Evolutionary conservation across 441 rosid species (phyloP).

Genomic region (Raphanus hybrid): DNA sequence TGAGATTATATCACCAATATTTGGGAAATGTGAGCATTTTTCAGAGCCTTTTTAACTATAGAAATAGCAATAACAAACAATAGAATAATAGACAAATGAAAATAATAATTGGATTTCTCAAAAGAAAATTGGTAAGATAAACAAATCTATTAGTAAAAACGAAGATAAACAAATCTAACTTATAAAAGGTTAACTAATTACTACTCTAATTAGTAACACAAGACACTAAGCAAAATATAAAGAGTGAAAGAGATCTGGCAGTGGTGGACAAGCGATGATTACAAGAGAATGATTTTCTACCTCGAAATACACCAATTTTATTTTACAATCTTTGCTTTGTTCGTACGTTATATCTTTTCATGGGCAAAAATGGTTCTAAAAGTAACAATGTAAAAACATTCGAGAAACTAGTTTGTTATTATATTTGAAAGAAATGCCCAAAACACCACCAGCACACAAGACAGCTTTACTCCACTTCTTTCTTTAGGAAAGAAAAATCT

Average conservation of each 20-base stretch:
- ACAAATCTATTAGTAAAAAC: no score
- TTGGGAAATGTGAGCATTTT: neutral
- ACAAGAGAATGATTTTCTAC: slow-evolving; percentile 42
- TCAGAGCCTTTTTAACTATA: neutral
- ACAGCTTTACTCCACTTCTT: slow-evolving; percentile 49
- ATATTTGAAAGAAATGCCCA: slow-evolving; percentile 22
- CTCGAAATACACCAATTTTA: slow-evolving; percentile 33
- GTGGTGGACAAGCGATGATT: slow-evolving; percentile 40
- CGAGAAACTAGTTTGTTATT: slow-evolving; percentile 19
- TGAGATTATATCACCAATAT: neutral
- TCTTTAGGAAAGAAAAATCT: neutral
- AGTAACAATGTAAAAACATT: slow-evolving; percentile 22
- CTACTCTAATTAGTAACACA: slow-evolving; percentile 27
- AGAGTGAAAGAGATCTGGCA: slow-evolving; percentile 27
- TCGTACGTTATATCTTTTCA: slow-evolving; percentile 48
- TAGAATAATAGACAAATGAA: neutral
- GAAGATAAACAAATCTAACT: neutral
- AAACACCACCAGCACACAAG: neutral
- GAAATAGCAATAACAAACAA: neutral
- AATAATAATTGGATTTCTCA: no score
- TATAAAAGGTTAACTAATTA: neutral
- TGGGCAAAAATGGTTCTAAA: neutral
- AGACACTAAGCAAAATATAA: slow-evolving; percentile 30
- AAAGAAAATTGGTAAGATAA: neutral
- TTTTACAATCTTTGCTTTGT: slow-evolving; percentile 51